Conservation (phyloP, 2,329 filamentous ascomycete species). For the Aspergillus caelatus region DNA sequence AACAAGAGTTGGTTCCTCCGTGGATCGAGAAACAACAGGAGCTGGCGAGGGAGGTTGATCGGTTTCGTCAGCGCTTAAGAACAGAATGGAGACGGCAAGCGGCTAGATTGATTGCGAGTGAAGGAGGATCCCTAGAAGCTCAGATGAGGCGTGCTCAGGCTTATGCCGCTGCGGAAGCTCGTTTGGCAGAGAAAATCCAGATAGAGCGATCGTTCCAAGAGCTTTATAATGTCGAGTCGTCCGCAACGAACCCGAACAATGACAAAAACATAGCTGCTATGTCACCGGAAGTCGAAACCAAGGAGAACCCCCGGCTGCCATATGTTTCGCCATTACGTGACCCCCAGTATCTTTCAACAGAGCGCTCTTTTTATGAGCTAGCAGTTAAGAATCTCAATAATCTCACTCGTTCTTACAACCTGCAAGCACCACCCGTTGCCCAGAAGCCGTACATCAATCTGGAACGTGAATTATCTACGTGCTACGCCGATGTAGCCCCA, state of each 20-base stretch:
- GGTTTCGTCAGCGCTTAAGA: slow-evolving; percentile 74
- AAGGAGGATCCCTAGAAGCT: slow-evolving; percentile 72
- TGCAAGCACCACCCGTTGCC: slow-evolving; percentile 88
- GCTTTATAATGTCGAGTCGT: slow-evolving; percentile 8
- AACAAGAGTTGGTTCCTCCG: slow-evolving; percentile 90
- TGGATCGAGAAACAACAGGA: slow-evolving; percentile 99
- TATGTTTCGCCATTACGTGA: slow-evolving; percentile 73
- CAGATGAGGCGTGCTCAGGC: slow-evolving; percentile 72
- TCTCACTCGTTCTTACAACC: slow-evolving; percentile 84
- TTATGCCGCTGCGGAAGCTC: slow-evolving; percentile 73
- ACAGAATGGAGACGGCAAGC: slow-evolving; percentile 85
- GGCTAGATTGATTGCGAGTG: slow-evolving; percentile 73
- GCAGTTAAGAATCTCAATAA: slow-evolving; percentile 77
- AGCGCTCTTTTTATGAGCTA: slow-evolving; percentile 74
- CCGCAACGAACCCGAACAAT: slow-evolving; percentile 24
- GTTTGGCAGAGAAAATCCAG: slow-evolving; percentile 29
- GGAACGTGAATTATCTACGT: slow-evolving; percentile 76
- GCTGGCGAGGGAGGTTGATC: slow-evolving; percentile 66
- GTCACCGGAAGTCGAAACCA: background rate
- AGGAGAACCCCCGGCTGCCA: slow-evolving; percentile 31
- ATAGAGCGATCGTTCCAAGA: slow-evolving; percentile 29
- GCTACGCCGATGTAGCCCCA: slow-evolving; percentile 85
- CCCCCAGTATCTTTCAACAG: slow-evolving; percentile 70
- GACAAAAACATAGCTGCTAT: slow-evolving; percentile 28
- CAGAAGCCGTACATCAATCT: slow-evolving; percentile 91